These are phyloP conservation scores for Lipomyces sp. DNA, from an alignment of 805 yeast species.

Conservation along the genomic window DNA sequence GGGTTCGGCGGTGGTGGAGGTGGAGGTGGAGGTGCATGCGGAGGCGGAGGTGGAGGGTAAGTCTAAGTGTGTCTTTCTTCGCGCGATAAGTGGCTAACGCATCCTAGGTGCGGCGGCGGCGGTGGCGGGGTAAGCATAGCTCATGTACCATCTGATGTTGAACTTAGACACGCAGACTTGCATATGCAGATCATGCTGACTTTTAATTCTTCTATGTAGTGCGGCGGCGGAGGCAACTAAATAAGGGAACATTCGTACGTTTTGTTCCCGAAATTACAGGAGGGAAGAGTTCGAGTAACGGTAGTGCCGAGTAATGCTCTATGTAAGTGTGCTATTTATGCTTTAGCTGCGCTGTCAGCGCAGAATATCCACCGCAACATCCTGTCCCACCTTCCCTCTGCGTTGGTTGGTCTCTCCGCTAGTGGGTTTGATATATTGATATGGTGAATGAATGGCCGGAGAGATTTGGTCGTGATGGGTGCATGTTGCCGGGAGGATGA, in stretches of 20 bases:
- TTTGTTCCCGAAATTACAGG: neutral
- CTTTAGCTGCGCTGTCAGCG: too few relatives aligned
- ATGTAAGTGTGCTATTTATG: too few relatives aligned
- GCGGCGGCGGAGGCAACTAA: conserved; percentile 8
- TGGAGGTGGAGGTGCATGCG: conserved; percentile 1
- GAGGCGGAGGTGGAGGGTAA: conserved; percentile 1
- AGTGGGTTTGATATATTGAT: too few relatives aligned
- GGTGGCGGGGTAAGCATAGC: conserved; percentile 10
- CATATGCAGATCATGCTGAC: conserved; percentile 2
- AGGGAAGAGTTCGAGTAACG: neutral
- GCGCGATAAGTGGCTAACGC: neutral
- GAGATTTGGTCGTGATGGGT: too few relatives aligned
- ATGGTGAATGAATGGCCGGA: too few relatives aligned
- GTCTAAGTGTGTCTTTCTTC: neutral
- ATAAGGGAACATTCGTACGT: neutral
- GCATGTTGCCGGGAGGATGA: too few relatives aligned
- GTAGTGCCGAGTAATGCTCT: too few relatives aligned
- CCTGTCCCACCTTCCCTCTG: too few relatives aligned
- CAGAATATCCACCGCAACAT: too few relatives aligned
- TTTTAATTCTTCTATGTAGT: conserved; percentile 3
- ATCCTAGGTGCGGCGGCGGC: conserved; percentile 8
- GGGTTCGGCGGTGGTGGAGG: neutral
- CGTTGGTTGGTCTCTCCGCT: too few relatives aligned
- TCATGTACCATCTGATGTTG: conserved; percentile 3
- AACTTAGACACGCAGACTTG: neutral